Conservation (phyloP, 768 basidiomycete genomes). For the Russula emetica region DNA sequence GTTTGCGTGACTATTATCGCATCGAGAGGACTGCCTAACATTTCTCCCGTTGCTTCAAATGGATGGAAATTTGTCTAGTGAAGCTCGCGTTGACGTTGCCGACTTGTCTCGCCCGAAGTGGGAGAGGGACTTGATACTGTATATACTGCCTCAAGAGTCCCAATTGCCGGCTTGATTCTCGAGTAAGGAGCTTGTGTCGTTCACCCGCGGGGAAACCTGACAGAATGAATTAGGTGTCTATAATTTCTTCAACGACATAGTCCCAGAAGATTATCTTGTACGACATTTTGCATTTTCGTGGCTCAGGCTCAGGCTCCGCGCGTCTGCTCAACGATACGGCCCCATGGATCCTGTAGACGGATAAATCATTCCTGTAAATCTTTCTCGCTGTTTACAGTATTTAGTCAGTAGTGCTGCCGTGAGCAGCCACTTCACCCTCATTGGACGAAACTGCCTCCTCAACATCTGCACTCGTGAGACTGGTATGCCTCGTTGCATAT, state of each 20-base stretch:
- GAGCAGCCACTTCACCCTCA: background rate
- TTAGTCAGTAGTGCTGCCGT: too few species aligned
- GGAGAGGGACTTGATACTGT: slow-evolving; percentile 40
- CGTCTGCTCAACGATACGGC: too few species aligned
- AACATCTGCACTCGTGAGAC: background rate
- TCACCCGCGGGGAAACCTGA: background rate
- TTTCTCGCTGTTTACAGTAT: background rate
- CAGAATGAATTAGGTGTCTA: slow-evolving; percentile 20
- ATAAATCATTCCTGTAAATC: background rate
- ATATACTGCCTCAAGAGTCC: slow-evolving; percentile 42
- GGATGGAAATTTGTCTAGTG: slow-evolving; percentile 40
- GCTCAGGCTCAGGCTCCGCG: too few species aligned
- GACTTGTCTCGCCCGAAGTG: slow-evolving; percentile 38
- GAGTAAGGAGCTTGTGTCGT: slow-evolving; percentile 33
- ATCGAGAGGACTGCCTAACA: background rate
- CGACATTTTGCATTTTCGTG: too few species aligned
- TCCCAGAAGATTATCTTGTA: slow-evolving; percentile 17
- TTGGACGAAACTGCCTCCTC: background rate
- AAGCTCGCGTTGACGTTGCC: slow-evolving; percentile 39
- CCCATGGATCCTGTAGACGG: background rate
- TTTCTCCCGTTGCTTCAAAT: slow-evolving; percentile 31
- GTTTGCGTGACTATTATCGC: slow-evolving; percentile 6
- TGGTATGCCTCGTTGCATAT: slow-evolving; percentile 2
- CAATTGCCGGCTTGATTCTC: slow-evolving; percentile 4
- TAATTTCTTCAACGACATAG: slow-evolving; percentile 16